Base-by-base conservation (phyloP, 768 basidiomycete species). In the Tricholoma sp. region DNA sequence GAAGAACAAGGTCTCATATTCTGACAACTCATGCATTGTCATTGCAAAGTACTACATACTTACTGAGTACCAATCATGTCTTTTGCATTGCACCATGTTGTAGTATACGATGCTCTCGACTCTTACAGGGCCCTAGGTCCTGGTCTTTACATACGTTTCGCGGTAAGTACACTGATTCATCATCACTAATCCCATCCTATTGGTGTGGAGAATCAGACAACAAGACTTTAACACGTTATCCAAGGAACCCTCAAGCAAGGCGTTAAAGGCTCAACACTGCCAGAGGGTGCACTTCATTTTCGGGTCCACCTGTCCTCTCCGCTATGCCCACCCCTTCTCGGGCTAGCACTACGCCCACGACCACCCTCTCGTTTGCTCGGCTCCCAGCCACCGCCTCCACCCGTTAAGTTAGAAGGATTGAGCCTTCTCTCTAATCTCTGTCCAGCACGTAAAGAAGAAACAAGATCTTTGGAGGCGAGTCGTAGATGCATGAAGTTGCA, bases 401-500 rank as follows among this genome's bases (percentile, higher is more conserved):
- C 79, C 33, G 81, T 82, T 9, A 69, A 74, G 65, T 85, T 86
- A 11, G 74, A 63, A 6, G 90, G 91, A 64, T 94, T 80, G 47
- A 90, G 65, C 56, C 88, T 84, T 53, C 93, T 79, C 62, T 94
- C 93, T 33, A 97, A 63, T 41, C 89, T 80, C 68, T 98, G 95
- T 12, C 92, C 91, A 44, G 83, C 85, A 15, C 85, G 82, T 53
- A 98, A 75, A 7, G 88, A 84, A 44, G 81, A 82, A 2, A 92
- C 89, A 11, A 97, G 81, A 10, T 91, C 85, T 66, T 88, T 85
- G 31, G 93, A 90, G 4, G 95, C 91, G 18, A 93, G 80, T 12
- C 92, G 86, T 33, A 98, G 77, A 74, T 98, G 95, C 93, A 98
- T 97, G 68, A 99, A 99, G 72, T 99, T 98, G 74, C 96, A 98